These are phyloP conservation scores for Pulchroboletus neoregius DNA, from an alignment of 1,284 basidiomycete species.

Conservation along the genomic window DNA sequence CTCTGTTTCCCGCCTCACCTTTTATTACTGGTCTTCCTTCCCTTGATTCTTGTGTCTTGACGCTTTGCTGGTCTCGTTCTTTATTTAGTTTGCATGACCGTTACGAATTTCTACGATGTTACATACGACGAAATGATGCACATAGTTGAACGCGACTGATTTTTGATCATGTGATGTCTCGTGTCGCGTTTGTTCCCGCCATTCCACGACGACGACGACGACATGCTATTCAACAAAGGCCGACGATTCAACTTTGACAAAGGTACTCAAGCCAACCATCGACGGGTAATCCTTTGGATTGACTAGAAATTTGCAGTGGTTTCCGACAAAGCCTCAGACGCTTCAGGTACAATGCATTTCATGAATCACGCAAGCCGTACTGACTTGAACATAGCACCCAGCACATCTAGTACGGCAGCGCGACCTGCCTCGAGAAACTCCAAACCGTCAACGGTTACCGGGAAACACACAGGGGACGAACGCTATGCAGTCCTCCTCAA, in stretches of 20 bases:
- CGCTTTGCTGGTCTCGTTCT: slow-evolving; percentile 4
- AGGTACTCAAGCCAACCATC: slow-evolving; percentile 25
- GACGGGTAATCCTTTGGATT: neutral
- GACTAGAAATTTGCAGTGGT: slow-evolving; percentile 18
- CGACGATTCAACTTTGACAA: slow-evolving; percentile 40
- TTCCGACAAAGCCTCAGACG: slow-evolving; percentile 38
- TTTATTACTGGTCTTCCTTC: slow-evolving; percentile 12
- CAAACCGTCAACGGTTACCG: slow-evolving; percentile 3
- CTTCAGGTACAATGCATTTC: slow-evolving; percentile 36
- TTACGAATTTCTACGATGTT: slow-evolving; percentile 31
- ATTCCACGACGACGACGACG: neutral
- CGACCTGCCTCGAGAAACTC: slow-evolving; percentile 14
- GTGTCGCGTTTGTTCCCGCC: slow-evolving; percentile 22
- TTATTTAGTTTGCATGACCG: slow-evolving; percentile 22
- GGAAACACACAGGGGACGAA: slow-evolving; percentile 33
- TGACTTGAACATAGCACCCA: slow-evolving; percentile 35
- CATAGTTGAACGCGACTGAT: slow-evolving; percentile 22
- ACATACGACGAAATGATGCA: slow-evolving; percentile 26
- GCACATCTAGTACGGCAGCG: slow-evolving; percentile 24
- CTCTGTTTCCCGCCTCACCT: slow-evolving; percentile 1
- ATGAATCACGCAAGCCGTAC: neutral
- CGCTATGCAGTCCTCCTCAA: slow-evolving; percentile 53
- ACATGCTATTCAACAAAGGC: slow-evolving; percentile 40
- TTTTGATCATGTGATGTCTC: slow-evolving; percentile 24
- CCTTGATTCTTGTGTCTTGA: slow-evolving; percentile 12